These are phyloP conservation scores for Aspergillus fischeri DNA, from an alignment of 2,329 filamentous ascomycete species.

Conservation along the genomic window DNA sequence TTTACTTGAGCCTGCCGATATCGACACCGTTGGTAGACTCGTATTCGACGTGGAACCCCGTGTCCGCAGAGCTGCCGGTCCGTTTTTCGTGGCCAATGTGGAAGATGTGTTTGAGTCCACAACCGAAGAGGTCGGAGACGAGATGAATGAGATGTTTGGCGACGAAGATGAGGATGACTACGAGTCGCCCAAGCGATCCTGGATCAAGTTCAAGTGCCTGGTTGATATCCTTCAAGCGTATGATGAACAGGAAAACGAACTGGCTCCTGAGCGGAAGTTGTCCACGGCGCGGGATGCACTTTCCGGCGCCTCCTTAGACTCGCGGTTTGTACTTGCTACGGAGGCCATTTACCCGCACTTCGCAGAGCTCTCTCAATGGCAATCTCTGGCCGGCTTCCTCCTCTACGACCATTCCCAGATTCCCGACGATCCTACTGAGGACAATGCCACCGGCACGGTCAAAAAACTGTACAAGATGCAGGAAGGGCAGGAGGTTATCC, in stretches of 20 bases:
- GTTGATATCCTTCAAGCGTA: slow-evolving; percentile 80
- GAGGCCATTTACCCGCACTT: slow-evolving; percentile 82
- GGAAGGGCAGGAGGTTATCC: slow-evolving; percentile 72
- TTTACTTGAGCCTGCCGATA: slow-evolving; percentile 83
- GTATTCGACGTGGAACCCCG: slow-evolving; percentile 83
- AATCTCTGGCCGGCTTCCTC: slow-evolving; percentile 81
- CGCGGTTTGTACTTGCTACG: slow-evolving; percentile 78
- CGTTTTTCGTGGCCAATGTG: slow-evolving; percentile 86
- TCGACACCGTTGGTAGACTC: slow-evolving; percentile 80
- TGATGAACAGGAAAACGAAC: slow-evolving; percentile 57
- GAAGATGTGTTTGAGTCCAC: slow-evolving; percentile 74
- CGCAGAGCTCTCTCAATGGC: slow-evolving; percentile 78
- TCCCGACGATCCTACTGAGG: slow-evolving; percentile 49
- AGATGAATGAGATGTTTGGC: slow-evolving; percentile 70
- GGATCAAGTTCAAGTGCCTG: slow-evolving; percentile 89
- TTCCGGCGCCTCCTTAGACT: slow-evolving; percentile 65
- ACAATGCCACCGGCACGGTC: slow-evolving; percentile 60
- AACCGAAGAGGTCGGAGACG: slow-evolving; percentile 78
- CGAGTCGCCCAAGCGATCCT: slow-evolving; percentile 70
- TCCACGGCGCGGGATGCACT: slow-evolving; percentile 36
- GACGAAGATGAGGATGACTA: slow-evolving; percentile 69
- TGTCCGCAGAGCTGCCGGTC: slow-evolving; percentile 82
- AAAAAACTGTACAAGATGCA: slow-evolving; percentile 69
- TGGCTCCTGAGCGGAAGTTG: slow-evolving; percentile 20
- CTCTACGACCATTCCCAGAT: slow-evolving; percentile 82